Base-by-base conservation (phyloP, 352 stramenopile genomes). In the Pythium aphanidermatum region DNA sequence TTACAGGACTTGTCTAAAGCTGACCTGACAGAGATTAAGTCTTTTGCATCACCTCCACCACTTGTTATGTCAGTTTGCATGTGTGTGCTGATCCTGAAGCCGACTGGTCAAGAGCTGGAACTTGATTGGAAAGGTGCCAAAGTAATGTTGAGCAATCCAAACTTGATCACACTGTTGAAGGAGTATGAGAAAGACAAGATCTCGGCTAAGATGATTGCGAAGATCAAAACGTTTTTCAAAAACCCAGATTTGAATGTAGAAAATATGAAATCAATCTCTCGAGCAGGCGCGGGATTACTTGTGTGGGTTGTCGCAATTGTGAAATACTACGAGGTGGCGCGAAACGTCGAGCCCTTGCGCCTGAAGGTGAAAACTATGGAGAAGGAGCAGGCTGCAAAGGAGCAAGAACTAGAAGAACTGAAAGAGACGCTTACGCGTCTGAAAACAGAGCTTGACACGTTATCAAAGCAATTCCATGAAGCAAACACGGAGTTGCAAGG, bases 171-270 rank as follows among this genome's bases (percentile, higher is more conserved):
- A 4, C 68, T 90, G 20, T 64, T 98, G 4, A 98, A 98, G 42
- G 83, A 92, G 42, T 98, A 98, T 64, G 86, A 97, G 38, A 98
- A 98, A 47, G 91, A 97, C 58, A 94, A 90, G 47, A 97, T 98
- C 44, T 97, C 86, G 23, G 63, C 95, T 35, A 97, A 97, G 58
- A 96, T 96, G 89, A 96, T 97, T 49, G 83, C 83, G 4, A 94
- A 92, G 45, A 95, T 97, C 58, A 95, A 95, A 58, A 96, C 95
- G 24, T 96, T 97, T 33, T 86, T 91, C 62, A 96, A 97, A 46
- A 95, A 97, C 43, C 83, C 86, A 2, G 85, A 96, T 41, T 51
- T 98, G 45, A 97, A 95, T 43, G 71, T 98, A 20, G 92, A 98
- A 14, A 96, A 84, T 53, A 97, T 98, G 91, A 88, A 95, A 28